Evolutionary conservation across 352 stramenopile genomes (phyloP), one percentile per base, ranked within the genome.

Genomic region (Globisporangium rhizosaccharum): DNA sequence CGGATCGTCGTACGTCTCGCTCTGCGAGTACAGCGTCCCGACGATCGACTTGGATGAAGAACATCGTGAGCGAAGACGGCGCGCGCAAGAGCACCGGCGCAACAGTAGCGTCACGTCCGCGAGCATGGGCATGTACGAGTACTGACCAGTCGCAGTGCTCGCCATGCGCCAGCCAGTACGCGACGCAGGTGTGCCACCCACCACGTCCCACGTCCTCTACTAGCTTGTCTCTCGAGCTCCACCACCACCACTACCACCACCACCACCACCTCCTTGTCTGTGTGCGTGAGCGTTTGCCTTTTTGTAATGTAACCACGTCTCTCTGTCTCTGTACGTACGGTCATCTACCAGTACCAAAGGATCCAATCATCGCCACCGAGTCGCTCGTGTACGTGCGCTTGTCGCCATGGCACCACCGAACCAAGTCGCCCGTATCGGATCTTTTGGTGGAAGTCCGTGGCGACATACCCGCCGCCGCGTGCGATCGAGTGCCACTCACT

Each of bases 1-100:
- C 18, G 82, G 84, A 17, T 89, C 82, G 9, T 90, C 82, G 9
- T 93, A 94, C 63, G 83, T 91, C 25, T 94, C 84, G 53, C 79
- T 94, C 6, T 72, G 63, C 61, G 76, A 87, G 49, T 87, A 87
- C 68, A 87, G 82, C 60, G 81, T 94, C 23, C 85, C 85, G 7
- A 72, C 70, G 10, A 59, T 93, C 7, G 78, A 87, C 64, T 67
- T 72, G 0, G 69, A 88, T 51, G 76, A 87, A 42, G 83, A 93
- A 54, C 79, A 84, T 28, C 70, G 77, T 14, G 83, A 93, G 63
- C 77, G 83, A 42, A 83, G 87, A 60, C 82, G 83, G 62, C 74
- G 75, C 59, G 82, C 82, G 55, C 79, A 83, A 41, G 69, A 88
- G 61, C 75, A 85, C 37, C 82, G 82, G 23, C 79, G 82, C 57